Conservation (phyloP, 805 yeast species). For the Lachancea nothofagi region DNA sequence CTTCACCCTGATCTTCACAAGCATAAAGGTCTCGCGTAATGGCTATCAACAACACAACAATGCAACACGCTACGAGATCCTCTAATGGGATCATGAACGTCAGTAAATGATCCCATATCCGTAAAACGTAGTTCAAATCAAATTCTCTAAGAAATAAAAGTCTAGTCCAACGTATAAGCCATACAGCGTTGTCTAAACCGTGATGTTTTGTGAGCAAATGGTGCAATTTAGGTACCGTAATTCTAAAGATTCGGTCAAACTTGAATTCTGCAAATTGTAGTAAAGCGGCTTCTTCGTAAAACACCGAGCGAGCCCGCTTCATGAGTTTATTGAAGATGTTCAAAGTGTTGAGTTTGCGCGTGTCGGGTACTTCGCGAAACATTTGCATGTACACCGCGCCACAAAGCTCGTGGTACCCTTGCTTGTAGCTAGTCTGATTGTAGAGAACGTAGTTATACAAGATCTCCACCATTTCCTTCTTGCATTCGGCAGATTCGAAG, state of each 20-base stretch:
- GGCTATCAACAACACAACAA: conserved; percentile 22
- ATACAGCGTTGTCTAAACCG: conserved; percentile 20
- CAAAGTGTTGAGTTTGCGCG: conserved; percentile 16
- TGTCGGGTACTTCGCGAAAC: conserved; percentile 5
- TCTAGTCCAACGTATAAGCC: conserved; percentile 34
- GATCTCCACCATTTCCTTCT: conserved; percentile 24
- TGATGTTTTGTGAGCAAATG: conserved; percentile 11
- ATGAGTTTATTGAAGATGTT: conserved; percentile 25
- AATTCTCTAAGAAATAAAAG: conserved; percentile 29
- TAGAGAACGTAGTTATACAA: conserved; percentile 21
- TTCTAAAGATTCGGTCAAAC: conserved; percentile 21
- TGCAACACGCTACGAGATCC: conserved; percentile 21
- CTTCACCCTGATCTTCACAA: conserved; percentile 25
- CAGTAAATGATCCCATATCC: conserved; percentile 31
- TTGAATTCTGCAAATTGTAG: conserved; percentile 23
- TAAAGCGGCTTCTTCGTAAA: conserved; percentile 24
- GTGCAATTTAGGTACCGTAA: conserved; percentile 18
- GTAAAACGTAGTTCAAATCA: conserved; percentile 19
- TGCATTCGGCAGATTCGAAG: conserved; percentile 16
- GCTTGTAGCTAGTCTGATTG: conserved; percentile 21
- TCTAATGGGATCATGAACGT: conserved; percentile 23
- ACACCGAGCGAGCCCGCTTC: conserved; percentile 22
- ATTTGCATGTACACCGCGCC: conserved; percentile 26
- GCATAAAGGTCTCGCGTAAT: conserved; percentile 17
- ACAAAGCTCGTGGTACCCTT: conserved; percentile 32